Evolutionary conservation across 148 eudicot species (phyloP), one percentile per base, ranked within the genome.

Genomic region (Amaranthus cruentus): DNA sequence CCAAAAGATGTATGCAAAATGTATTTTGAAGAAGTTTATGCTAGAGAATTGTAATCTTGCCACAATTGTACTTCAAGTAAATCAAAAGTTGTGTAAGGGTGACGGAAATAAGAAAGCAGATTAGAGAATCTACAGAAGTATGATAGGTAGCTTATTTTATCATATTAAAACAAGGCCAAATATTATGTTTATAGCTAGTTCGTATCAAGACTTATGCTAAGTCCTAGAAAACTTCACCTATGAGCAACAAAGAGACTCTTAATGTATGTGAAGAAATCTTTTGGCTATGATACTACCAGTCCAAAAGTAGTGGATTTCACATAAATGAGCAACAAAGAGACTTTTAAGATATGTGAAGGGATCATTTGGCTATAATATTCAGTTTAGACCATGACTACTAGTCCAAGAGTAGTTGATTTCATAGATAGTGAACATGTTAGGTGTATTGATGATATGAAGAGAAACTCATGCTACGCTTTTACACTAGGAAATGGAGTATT

Each of bases 91-190:
- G 0, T 13, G 47, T 9, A 42, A 65, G 57, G 47, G 28, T 12
- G 74, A 81, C 68, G 76, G 68, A 1, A 53, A 55, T 2, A 4
- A 44, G 6, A 68, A 72, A 55, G 83, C 62, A 0, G 71, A 81
- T 76, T 54, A 56, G 10, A 76, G 60, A 6, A 13, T 54, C 2
- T 76, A 50, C 47, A 72, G 47, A 49, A 69, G 77, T n/a, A 13
- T 77, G 2, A 78, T 81, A 47, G 80, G 78, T 1, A 48, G 71
- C 46, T 48, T 81, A 0, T 59, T 66, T 8, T 77, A 81, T 12
- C 48, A 77, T 11, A 73, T 75, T 51, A 6, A 38, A 38, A 70
- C 74, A 5, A 69, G 79, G 38, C 38, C 38, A 28, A 28, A 28
- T 28, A 28, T 28, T 28, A 28, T 28, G 38, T 28, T 28, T 28